A percentile compares a stretch with the other conserved stretches of the same genome.
phyloP scores from a whole-genome alignment of 2,329 filamentous ascomycete genomes.

The Exophiala spinifera region DNA sequence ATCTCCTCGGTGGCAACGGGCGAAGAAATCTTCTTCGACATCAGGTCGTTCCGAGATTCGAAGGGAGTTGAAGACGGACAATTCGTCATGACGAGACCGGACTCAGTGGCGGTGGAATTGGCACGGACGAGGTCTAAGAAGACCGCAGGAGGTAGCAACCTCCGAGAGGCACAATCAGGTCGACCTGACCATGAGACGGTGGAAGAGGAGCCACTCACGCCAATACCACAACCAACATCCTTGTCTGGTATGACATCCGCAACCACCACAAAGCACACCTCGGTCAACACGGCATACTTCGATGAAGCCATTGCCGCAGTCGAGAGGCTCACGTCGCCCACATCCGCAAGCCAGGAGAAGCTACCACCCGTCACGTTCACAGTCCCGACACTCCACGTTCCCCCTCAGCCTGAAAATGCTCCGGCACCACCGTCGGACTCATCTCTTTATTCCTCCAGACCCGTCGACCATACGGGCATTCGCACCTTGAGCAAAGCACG shows the following conservation, averaged over 20 bases:
- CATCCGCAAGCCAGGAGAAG: neutral
- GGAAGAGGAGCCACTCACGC: neutral
- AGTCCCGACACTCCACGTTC: conserved; percentile 4
- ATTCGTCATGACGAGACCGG: conserved; percentile 29
- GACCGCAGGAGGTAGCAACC: neutral
- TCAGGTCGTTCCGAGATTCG: conserved; percentile 28
- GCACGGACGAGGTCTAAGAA: conserved; percentile 26
- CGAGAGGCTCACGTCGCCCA: conserved; percentile 23
- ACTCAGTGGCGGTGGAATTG: conserved; percentile 25
- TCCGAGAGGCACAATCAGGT: conserved; percentile 9
- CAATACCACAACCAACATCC: neutral
- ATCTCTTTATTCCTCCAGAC: neutral
- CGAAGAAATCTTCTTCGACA: conserved; percentile 30
- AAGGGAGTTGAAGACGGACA: conserved; percentile 26
- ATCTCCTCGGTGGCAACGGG: conserved; percentile 23
- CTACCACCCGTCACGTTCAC: conserved; percentile 3
- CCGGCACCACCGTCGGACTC: neutral
- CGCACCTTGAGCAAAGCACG: conserved; percentile 11
- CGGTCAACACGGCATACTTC: conserved; percentile 26
- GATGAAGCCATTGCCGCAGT: conserved; percentile 30
- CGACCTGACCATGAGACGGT: neutral
- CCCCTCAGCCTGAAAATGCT: conserved; percentile 3
- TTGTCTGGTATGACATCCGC: neutral
- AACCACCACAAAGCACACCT: conserved; percentile 21
- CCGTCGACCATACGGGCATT: neutral